A percentile compares a stretch with the other conserved stretches of the same genome.
phyloP scores from a whole-genome alignment of 2,329 filamentous ascomycete genomes.

The Laburnicola sp. region DNA sequence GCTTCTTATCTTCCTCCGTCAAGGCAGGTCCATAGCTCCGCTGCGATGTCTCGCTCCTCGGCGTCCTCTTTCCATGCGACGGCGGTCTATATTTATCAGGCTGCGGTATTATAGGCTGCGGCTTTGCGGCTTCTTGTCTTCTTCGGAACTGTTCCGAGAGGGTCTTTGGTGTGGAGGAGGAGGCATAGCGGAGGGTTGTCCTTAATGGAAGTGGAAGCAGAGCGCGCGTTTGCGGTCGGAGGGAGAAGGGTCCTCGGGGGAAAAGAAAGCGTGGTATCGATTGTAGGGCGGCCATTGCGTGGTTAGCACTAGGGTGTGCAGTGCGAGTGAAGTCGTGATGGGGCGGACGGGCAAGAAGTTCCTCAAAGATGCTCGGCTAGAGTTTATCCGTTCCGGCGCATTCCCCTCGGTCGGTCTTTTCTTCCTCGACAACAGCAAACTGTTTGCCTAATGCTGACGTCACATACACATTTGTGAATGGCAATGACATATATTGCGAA shows the following conservation, averaged over 20 bases:
- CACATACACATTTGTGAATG: neutral
- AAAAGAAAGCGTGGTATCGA: slow-evolving; percentile 43
- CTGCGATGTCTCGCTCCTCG: slow-evolving; percentile 57
- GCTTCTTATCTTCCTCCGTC: slow-evolving; percentile 65
- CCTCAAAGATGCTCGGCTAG: slow-evolving; percentile 17
- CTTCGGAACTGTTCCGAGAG: slow-evolving; percentile 37
- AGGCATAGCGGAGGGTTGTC: slow-evolving; percentile 37
- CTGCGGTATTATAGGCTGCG: slow-evolving; percentile 69
- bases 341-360: slow-evolving; percentile 15
- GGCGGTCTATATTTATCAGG: slow-evolving; percentile 89
- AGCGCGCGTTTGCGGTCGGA: slow-evolving; percentile 28
- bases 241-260: slow-evolving; percentile 28
- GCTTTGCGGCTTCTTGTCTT: slow-evolving; percentile 36
- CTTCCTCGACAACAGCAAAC: neutral
- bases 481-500: neutral
- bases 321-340: slow-evolving; percentile 20
- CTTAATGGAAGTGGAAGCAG: slow-evolving; percentile 20
- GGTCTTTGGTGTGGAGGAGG: slow-evolving; percentile 27
- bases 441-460: neutral
- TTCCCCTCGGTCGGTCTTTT: neutral
- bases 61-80: slow-evolving; percentile 76
- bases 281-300: slow-evolving; percentile 37
- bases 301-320: slow-evolving; percentile 16
- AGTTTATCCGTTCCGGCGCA: slow-evolving; percentile 1
- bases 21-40: slow-evolving; percentile 75